Conservation (phyloP, 2,329 filamentous ascomycete species). For the Ophiocordyceps sinensis region DNA sequence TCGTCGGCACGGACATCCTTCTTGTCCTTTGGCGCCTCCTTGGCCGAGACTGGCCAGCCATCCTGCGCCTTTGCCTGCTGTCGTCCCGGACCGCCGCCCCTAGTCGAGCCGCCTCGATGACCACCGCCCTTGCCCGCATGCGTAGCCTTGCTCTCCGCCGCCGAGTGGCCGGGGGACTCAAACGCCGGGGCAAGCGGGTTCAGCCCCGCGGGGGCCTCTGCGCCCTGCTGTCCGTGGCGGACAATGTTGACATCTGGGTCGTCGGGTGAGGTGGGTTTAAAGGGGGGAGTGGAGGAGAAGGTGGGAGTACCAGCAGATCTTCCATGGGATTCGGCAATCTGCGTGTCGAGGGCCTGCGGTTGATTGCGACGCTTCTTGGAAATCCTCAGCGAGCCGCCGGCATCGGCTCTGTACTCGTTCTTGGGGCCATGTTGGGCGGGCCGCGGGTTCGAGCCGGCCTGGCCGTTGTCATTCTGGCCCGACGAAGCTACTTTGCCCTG, state of each 20-base stretch:
- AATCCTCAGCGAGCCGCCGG: conserved; percentile 19
- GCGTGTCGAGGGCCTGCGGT: neutral
- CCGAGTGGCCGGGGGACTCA: neutral
- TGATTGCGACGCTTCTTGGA: conserved; percentile 14
- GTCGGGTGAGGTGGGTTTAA: neutral
- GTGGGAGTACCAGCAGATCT: conserved; percentile 1
- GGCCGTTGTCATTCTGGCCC: neutral
- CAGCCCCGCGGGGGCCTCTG: neutral
- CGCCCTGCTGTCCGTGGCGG: neutral
- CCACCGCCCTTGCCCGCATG: neutral
- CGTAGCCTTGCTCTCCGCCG: neutral
- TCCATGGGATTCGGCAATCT: neutral
- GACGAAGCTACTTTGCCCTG: neutral
- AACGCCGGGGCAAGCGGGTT: conserved; percentile 1
- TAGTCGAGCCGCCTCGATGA: neutral
- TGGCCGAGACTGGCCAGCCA: neutral
- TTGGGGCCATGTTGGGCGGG: neutral
- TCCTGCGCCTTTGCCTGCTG: neutral
- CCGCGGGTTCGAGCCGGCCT: neutral
- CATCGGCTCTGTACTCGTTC: conserved; percentile 12
- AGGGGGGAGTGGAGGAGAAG: neutral
- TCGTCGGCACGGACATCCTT: neutral
- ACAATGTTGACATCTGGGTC: neutral
- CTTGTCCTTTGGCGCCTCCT: neutral
- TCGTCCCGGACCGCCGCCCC: neutral